Evolutionary conservation across 1,284 basidiomycete genomes (phyloP), one percentile per base, ranked within the genome.

Genomic region (Boletus sp.): DNA sequence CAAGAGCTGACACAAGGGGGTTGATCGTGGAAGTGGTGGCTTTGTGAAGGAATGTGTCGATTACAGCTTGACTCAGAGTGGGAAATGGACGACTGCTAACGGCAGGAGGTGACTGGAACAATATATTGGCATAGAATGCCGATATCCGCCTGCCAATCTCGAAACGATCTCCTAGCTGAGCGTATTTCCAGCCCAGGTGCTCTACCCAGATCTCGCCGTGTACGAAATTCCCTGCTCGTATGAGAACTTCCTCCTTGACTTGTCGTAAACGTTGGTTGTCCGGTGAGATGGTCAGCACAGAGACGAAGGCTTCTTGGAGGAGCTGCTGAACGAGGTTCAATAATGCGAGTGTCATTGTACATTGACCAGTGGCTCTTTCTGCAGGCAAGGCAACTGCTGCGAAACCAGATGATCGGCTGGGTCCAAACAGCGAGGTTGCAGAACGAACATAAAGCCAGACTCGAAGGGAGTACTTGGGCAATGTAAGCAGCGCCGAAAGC

Each of bases 401-500:
- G 62, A 84, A 84, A 6, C 83, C 83, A 33, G 79, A 76, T 9
- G 78, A 74, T 46, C 78, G 78, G 27, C 84, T 69, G 7, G 86
- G 81, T 19, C 91, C 90, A 71, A 95, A 93, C 21, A 96, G 79
- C 8, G 87, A 80, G 3, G 85, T 80, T 2, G 92, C 90, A 4
- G 91, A 92, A 16, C 93, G 88, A 31, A 94, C 83, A 68, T 90
- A 94, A 9, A 94, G 79, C 94, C 94, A 96, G 23, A 95, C 89
- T 2, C 89, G 83, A 60, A 87, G 86, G 3, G 93, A 89, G 67
- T 90, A 89, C 51, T 79, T 81, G 1, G 90, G 90, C 2, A 95
- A 78, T 0, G 88, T 85, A 25, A 95, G 80, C 35, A 96, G 80
- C 0, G 88, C 86, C 13, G 91, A 83, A n/a, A 96, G 81, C 11